Evolutionary conservation across 352 stramenopile species (phyloP).

Genomic region (Saprolegnia diclina): DNA sequence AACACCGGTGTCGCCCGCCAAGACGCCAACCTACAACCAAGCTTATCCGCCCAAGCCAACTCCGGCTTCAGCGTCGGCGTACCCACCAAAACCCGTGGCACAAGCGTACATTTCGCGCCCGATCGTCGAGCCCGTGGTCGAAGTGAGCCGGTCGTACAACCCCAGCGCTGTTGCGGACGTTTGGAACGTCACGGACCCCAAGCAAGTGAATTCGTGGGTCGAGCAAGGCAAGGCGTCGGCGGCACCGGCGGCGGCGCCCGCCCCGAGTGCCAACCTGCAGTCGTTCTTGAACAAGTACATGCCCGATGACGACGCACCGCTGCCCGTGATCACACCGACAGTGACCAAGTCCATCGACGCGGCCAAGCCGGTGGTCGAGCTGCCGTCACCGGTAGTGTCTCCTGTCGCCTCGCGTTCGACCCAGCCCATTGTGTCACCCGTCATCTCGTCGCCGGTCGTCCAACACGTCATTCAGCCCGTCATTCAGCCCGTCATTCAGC

Average conservation of each 20-base stretch:
- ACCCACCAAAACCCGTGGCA: background rate
- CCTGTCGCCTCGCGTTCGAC: background rate
- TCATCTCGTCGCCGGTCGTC: background rate
- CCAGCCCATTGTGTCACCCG: background rate
- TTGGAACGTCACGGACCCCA: background rate
- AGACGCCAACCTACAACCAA: no score
- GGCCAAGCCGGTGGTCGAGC: background rate
- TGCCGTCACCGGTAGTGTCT: background rate
- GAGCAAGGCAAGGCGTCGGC: background rate
- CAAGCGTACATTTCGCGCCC: background rate
- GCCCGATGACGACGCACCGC: background rate
- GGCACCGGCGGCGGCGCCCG: background rate
- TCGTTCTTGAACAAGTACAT: conserved; percentile 23
- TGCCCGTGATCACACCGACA: background rate
- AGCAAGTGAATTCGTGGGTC: background rate
- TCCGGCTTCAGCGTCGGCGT: background rate
- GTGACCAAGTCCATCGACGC: background rate
- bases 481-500: no score
- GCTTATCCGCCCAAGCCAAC: background rate
- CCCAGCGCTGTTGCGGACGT: background rate
- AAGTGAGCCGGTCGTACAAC: background rate
- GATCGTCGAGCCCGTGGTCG: background rate
- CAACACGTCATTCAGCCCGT: background rate
- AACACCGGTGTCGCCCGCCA: no score
- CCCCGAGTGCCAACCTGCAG: conserved; percentile 14